Base-by-base conservation (phyloP, 495 filamentous ascomycete species). In the Aspergillus cavernicola region DNA sequence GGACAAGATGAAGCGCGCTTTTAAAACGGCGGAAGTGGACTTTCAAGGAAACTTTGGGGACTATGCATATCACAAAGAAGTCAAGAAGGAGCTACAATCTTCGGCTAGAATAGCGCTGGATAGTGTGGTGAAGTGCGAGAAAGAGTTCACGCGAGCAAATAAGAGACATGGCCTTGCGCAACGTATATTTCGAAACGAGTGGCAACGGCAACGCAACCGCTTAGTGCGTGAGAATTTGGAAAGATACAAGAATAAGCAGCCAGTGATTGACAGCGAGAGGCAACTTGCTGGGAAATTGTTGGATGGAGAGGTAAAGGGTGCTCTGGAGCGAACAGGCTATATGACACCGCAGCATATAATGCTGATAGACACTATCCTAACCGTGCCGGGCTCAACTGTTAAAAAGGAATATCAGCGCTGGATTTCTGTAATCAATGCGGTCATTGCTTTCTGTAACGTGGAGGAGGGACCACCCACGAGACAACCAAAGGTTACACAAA, bases 211-310 rank as follows among this genome's bases (percentile, higher is more conserved):
- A 52, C n/a, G 16, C 24, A 52, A 65, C 28, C 53, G 38, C 6
- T 49, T 57, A 18, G 52, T 67, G 22, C 48, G 52, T 53, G 55
- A 66, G 40, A 65, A 67, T 38, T 47, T 65, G 16, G 55, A 61
- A 41, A 45, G 44, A 36, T 68, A 70, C 47, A 66, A 67, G 40
- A 68, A 67, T 32, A 46, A 70, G 31, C 52, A 72, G 54, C 63
- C 54, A 31, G 60, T 72, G 39, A 68, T 68, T 37, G 57, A 72
- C 49, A 60, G 53, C 23, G 44, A 69, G 41, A 41, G 50, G 51
- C 39, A 71, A 51, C 56, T 70, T 13, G 48, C 64, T 29, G 61
- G 66, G 50, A 62, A 62, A 36, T 23, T 70, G 28, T 44, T 70
- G 3, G 41, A 66, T 41, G 33, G 49, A 33, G 40, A 66, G 47